phyloP scores from a whole-genome alignment of 345 rosid genomes.

The Brassica nigra region DNA sequence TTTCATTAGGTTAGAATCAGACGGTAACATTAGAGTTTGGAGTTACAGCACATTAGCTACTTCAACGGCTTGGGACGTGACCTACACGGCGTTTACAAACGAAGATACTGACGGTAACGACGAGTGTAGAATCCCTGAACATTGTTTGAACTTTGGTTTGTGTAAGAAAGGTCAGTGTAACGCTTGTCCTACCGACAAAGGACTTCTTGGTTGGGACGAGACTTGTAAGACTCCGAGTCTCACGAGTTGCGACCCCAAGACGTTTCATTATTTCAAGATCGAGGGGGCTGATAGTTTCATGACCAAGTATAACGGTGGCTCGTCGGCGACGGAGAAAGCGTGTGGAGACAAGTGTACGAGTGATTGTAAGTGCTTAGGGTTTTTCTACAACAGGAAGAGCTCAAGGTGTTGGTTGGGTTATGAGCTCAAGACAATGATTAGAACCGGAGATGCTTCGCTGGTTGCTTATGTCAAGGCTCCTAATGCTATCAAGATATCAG shows the following conservation, averaged over 20 bases:
- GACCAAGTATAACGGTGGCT: slow-evolving; percentile 50
- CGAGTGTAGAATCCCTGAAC: slow-evolving; percentile 39
- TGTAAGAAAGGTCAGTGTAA: slow-evolving; percentile 42
- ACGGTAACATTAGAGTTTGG: slow-evolving; percentile 3
- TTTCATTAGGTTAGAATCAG: neutral
- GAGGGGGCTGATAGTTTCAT: slow-evolving; percentile 59
- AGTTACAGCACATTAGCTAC: neutral
- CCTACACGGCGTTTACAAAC: neutral
- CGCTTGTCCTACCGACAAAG: slow-evolving; percentile 42
- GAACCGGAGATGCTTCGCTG: slow-evolving; percentile 29
- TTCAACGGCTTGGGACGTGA: slow-evolving; percentile 40
- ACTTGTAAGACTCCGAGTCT: slow-evolving; percentile 40
- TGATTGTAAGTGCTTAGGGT: slow-evolving; percentile 66
- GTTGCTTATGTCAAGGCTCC: slow-evolving; percentile 41
- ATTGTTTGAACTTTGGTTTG: slow-evolving; percentile 38
- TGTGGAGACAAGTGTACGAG: slow-evolving; percentile 55
- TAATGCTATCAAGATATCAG: slow-evolving; percentile 18
- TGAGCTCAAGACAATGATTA: slow-evolving; percentile 55
- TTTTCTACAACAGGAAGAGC: slow-evolving; percentile 51
- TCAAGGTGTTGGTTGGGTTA: slow-evolving; percentile 61
- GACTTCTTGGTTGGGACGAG: slow-evolving; percentile 53
- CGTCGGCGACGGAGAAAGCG: slow-evolving; percentile 41
- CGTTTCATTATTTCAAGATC: slow-evolving; percentile 47
- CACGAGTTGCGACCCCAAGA: slow-evolving; percentile 17
- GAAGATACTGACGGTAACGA: slow-evolving; percentile 34